Conservation (phyloP, 345 rosid genomes). For the Populus tremula region DNA sequence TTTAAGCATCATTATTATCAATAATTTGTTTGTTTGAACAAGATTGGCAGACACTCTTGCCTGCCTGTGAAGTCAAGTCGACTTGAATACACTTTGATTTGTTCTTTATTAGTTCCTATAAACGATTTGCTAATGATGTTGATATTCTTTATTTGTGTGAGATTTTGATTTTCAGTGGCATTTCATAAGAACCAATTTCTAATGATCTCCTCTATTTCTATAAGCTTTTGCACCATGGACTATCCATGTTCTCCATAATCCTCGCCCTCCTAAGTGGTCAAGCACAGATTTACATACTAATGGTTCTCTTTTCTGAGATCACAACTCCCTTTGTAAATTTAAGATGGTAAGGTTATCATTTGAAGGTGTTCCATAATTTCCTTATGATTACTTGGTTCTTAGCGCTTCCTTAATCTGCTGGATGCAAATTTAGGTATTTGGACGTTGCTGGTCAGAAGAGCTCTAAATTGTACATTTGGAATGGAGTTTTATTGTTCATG, state of each 20-base stretch:
- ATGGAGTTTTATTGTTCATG: conserved; percentile 68
- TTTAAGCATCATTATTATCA: background rate
- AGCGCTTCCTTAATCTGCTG: background rate
- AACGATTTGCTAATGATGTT: background rate
- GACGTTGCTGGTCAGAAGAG: conserved; percentile 69
- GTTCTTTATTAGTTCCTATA: background rate
- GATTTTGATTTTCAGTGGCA: too few species aligned
- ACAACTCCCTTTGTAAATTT: conserved; percentile 82
- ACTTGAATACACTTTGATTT: background rate
- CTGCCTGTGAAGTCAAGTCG: background rate
- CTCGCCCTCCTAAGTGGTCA: conserved; percentile 71
- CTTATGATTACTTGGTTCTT: background rate
- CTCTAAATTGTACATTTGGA: conserved; percentile 52
- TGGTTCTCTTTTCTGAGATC: conserved; percentile 74
- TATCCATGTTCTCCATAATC: conserved; percentile 64
- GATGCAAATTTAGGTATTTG: conserved; percentile 54
- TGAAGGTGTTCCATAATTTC: background rate
- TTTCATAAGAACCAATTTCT: too few species aligned
- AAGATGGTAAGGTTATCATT: conserved; percentile 55
- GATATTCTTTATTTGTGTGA: background rate
- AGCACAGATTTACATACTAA: conserved; percentile 69
- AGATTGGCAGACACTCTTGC: background rate
- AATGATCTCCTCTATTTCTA: background rate
- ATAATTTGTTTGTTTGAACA: background rate
- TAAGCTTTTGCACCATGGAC: conserved; percentile 73